phyloP scores from a whole-genome alignment of 2,329 filamentous ascomycete genomes.

The Ophiostoma populinum region DNA sequence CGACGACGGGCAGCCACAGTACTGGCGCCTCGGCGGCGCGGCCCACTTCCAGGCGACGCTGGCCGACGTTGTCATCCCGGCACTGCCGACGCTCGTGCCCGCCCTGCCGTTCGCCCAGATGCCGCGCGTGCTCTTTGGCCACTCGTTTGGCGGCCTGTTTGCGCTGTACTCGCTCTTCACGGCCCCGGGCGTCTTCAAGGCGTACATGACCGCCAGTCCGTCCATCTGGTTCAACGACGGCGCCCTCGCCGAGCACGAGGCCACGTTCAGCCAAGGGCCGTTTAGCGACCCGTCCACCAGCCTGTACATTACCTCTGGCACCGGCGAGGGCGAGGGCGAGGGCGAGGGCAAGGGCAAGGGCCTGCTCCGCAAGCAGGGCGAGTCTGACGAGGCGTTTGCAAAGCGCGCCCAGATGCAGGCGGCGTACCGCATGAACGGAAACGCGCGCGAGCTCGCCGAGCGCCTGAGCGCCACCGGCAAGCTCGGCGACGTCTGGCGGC shows the following conservation, averaged over 20 bases:
- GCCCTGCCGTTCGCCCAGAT: constrained; percentile 3
- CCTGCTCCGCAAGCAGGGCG: constrained; percentile 1
- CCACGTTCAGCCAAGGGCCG: not conserved
- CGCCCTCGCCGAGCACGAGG: constrained; percentile 3
- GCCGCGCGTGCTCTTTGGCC: constrained; percentile 6
- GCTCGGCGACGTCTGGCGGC: constrained; percentile 3
- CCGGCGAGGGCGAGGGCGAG: constrained; percentile 5
- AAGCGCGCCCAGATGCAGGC: not conserved
- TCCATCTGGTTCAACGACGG: constrained; percentile 8
- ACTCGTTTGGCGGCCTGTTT: constrained; percentile 9
- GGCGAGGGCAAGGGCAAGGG: constrained; percentile 5
- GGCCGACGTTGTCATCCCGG: constrained; percentile 1
- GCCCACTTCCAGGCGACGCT: not conserved
- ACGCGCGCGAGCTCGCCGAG: constrained; percentile 1
- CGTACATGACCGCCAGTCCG: constrained; percentile 7
- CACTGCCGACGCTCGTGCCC: constrained; percentile 1
- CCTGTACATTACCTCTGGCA: constrained; percentile 7
- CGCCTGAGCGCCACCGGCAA: constrained; percentile 1
- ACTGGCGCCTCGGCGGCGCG: not conserved
- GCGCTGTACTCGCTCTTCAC: constrained; percentile 6
- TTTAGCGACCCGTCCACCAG: not conserved
- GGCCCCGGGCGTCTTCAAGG: constrained; percentile 8
- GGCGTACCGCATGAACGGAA: constrained; percentile 1
- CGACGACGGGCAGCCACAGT: not conserved
- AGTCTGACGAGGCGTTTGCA: constrained; percentile 4